These are phyloP conservation scores for Puccinia triticina DNA, from an alignment of 1,284 basidiomycete genomes.

Conservation along the genomic window DNA sequence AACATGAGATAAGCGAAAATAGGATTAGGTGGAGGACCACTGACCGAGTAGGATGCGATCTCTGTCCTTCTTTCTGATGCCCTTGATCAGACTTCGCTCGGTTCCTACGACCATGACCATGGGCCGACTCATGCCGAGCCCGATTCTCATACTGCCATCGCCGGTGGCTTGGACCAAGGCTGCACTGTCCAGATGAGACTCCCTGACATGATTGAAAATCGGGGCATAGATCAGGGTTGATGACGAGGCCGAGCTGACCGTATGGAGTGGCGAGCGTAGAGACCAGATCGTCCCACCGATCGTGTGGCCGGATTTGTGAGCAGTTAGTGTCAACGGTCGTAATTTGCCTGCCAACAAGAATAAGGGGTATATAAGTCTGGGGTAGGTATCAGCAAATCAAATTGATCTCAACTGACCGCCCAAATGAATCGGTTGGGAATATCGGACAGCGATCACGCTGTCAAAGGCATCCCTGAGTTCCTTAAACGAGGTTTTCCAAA, in stretches of 20 bases:
- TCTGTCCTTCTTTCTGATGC: constrained; percentile 84
- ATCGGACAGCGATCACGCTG: constrained; percentile 84
- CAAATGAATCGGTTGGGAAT: constrained; percentile 87
- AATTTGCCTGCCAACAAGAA: constrained; percentile 70
- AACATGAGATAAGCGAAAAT: neutral
- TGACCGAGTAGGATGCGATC: constrained; percentile 84
- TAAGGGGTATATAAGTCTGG: constrained; percentile 35
- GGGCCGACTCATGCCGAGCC: constrained; percentile 79
- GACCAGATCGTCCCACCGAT: constrained; percentile 99
- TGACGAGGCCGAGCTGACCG: constrained; percentile 65
- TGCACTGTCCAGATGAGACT: constrained; percentile 93
- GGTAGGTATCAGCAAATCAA: constrained; percentile 38
- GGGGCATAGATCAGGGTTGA: constrained; percentile 96
- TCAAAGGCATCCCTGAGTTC: constrained; percentile 96
- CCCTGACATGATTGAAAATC: constrained; percentile 93
- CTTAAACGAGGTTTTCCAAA: constrained; percentile 72
- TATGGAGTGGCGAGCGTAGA: constrained; percentile 76
- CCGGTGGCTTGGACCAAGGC: constrained; percentile 71
- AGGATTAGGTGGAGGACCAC: constrained; percentile 53
- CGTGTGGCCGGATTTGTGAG: constrained; percentile 92
- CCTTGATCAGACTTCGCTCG: constrained; percentile 76
- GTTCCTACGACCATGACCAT: constrained; percentile 93
- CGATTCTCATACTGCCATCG: constrained; percentile 70
- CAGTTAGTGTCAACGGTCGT: constrained; percentile 89
- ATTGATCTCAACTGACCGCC: constrained; percentile 68